phyloP scores from a whole-genome alignment of 176 grass and related monocot genomes.

The Lolium multiflorum region DNA sequence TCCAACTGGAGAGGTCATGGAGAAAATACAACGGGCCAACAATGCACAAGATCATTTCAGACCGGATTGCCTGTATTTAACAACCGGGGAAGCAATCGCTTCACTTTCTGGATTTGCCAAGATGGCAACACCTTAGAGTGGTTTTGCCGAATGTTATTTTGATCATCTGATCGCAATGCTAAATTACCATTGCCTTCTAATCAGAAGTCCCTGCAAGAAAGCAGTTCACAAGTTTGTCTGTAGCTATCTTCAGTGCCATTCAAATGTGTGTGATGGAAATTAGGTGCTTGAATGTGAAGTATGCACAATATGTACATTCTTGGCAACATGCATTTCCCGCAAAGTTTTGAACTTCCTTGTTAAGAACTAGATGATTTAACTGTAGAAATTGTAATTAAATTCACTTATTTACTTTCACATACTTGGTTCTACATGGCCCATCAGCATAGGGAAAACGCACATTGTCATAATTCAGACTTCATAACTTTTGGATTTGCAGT shows the following conservation, averaged over 20 bases:
- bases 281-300: neutral
- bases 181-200: slow-evolving; percentile 16
- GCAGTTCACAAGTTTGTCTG: slow-evolving; percentile 35
- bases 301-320: neutral
- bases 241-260: slow-evolving; percentile 33
- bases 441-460: neutral
- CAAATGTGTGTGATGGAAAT: slow-evolving; percentile 23
- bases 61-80: slow-evolving; percentile 69
- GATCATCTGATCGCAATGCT: slow-evolving; percentile 16
- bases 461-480: neutral
- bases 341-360: neutral
- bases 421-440: neutral
- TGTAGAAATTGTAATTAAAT: neutral
- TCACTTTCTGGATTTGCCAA: slow-evolving; percentile 72
- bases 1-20: slow-evolving; percentile 93
- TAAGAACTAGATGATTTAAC: neutral
- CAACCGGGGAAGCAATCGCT: slow-evolving; percentile 74
- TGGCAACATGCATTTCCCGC: neutral
- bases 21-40: slow-evolving; percentile 92
- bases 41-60: slow-evolving; percentile 59
- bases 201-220: neutral
- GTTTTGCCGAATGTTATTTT: slow-evolving; percentile 17
- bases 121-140: slow-evolving; percentile 56
- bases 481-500: neutral
- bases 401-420: neutral